phyloP scores from a whole-genome alignment of 805 yeast genomes.

The Saccharomycopsis sp. region DNA sequence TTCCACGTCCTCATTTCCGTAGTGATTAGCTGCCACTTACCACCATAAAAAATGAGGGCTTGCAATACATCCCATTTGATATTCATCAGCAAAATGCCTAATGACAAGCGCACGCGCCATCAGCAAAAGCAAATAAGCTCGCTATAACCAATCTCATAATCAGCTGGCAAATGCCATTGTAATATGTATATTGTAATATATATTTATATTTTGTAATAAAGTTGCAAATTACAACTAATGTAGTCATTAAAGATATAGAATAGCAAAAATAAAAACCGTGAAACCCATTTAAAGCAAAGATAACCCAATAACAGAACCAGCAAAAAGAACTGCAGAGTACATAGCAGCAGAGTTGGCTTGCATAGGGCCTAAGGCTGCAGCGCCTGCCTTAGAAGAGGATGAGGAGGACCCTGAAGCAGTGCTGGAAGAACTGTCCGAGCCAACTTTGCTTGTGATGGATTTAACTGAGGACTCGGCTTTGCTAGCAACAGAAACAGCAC shows the following conservation, averaged over 20 bases:
- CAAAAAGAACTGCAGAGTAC: background rate
- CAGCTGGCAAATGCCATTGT: too few relatives aligned
- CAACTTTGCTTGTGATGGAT: background rate
- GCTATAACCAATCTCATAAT: too few relatives aligned
- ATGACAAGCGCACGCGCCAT: too few relatives aligned
- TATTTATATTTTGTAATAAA: too few relatives aligned
- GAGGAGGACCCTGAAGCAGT: background rate
- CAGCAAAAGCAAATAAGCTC: too few relatives aligned
- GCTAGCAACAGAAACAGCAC: background rate
- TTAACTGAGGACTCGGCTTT: background rate
- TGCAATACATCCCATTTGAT: too few relatives aligned
- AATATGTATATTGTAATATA: too few relatives aligned
- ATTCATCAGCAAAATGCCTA: too few relatives aligned
- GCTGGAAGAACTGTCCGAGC: background rate
- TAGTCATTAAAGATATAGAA: background rate
- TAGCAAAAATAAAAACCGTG: background rate
- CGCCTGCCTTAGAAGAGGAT: background rate
- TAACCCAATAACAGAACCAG: conserved; percentile 1
- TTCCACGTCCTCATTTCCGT: too few relatives aligned
- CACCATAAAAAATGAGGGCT: too few relatives aligned
- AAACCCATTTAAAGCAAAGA: background rate
- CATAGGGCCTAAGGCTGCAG: background rate
- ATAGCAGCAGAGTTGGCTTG: background rate
- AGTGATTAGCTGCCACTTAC: too few relatives aligned
- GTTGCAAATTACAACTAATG: too few relatives aligned